Evolutionary conservation across 306 rosid species (phyloP), one percentile per base, ranked within the genome.

Genomic region (Fagus crenata): DNA sequence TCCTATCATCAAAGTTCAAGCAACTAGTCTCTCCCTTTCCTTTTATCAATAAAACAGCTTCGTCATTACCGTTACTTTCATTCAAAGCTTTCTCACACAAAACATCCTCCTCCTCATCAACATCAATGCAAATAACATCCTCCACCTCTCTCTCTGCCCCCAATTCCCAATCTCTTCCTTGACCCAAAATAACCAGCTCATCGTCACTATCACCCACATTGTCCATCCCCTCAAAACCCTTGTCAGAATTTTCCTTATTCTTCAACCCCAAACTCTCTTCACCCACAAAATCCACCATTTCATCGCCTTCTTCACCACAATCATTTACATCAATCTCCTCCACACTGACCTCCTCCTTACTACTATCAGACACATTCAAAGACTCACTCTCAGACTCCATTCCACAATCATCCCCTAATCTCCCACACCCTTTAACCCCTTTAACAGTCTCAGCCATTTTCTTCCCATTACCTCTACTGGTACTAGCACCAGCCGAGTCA

Each of bases 151-250:
- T 46, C 51, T n/a, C 74, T 3, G 8, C 76, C 41, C 37, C 54
- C 1, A 18, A 22, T 22, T 22, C 73, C 1, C 35, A 49, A 49
- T 64, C 78, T 60, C 53, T 75, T 4, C 67, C 75, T 11, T 54
- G 78, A 63, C 51, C 71, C 28, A 55, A 3, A 41, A 65, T 28
- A 49, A 74, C 64, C n/a, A 37, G 75, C 2, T 71, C 84, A 18
- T 75, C 54, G 15, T 67, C 74, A 40, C 72, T 61, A 42, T 74
- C 76, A 8, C 32, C 69, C 40, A 5, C 69, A 46, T 65, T 46
- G 37, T 31, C 49, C 36, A 12, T 7, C 39, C 59, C 69, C 69
- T 61, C 32, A 6, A 35, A 49, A 0, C 55, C 55, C 55, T 8
- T 64, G 32, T 17, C 15, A 17, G 18, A 7, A 33, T 9, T 18